A percentile compares a stretch with the other conserved stretches of the same genome.
phyloP scores from a whole-genome alignment of 2,329 filamentous ascomycete genomes.

The Neofusicoccum laricinum region DNA sequence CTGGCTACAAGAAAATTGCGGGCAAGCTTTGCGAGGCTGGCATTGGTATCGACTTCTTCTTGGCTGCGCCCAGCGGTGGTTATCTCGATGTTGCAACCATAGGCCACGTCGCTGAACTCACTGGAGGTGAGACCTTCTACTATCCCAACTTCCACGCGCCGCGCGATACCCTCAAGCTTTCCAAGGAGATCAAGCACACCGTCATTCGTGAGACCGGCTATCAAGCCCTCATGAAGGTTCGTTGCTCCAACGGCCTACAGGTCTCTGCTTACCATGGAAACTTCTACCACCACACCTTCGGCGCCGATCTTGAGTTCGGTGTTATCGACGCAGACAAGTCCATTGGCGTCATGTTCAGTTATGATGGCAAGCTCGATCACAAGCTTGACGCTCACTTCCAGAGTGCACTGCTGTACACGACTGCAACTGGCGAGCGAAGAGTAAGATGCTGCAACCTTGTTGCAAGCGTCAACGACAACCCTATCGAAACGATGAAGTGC shows the following conservation, averaged over 20 bases:
- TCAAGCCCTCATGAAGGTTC: conserved; percentile 96
- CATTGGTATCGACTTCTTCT: conserved; percentile 89
- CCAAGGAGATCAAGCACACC: conserved; percentile 79
- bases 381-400: conserved; percentile 98
- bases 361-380: conserved; percentile 95
- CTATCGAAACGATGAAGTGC: conserved; percentile 82
- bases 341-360: conserved; percentile 84
- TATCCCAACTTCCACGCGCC: conserved; percentile 94
- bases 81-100: conserved; percentile 94
- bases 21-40: conserved; percentile 85
- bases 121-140: conserved; percentile 94
- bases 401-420: conserved; percentile 90
- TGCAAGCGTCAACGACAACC: conserved; percentile 82
- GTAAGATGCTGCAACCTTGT: conserved; percentile 93
- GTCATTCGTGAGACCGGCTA: conserved; percentile 89
- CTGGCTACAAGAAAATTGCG: conserved; percentile 79
- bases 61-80: conserved; percentile 83
- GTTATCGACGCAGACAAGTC: conserved; percentile 92
- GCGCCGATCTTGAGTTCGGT: conserved; percentile 90
- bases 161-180: conserved; percentile 79
- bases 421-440: conserved; percentile 79
- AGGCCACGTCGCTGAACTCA: conserved; percentile 79
- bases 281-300: conserved; percentile 93
- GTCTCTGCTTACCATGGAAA: conserved; percentile 93
- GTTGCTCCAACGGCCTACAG: conserved; percentile 94